Percentiles rank a stretch among this genome's conserved stretches.
These are phyloP conservation scores for Rhododendron henanense DNA, from an alignment of 148 eudicot species.

Conservation along the genomic window DNA sequence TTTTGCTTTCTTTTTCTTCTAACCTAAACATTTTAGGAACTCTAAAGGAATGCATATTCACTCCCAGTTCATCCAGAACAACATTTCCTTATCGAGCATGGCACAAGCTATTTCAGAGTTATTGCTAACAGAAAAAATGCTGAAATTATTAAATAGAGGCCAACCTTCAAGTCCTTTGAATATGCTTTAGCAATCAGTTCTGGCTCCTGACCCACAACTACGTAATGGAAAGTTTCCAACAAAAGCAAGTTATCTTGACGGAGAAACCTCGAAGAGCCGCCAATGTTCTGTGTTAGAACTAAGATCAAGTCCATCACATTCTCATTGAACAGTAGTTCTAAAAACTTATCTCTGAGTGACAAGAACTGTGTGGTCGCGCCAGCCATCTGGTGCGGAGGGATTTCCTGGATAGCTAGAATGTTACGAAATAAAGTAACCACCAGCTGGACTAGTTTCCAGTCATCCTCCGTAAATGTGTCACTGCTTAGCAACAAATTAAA, in stretches of 20 bases:
- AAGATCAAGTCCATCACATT: conserved; percentile 87
- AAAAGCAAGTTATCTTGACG: conserved; percentile 90
- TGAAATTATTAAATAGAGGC: conserved; percentile 16
- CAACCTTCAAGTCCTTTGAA: conserved; percentile 54
- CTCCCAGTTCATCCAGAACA: neutral
- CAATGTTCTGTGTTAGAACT: conserved; percentile 72
- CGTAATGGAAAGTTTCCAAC: conserved; percentile 65
- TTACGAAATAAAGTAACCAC: conserved; percentile 88
- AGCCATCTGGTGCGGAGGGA: conserved; percentile 60
- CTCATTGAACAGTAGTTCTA: conserved; percentile 73
- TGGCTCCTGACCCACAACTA: conserved; percentile 74
- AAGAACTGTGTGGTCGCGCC: conserved; percentile 58
- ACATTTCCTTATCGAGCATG: neutral
- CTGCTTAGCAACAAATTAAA: conserved; percentile 32
- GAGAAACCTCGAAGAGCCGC: conserved; percentile 59
- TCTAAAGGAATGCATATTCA: neutral
- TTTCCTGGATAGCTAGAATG: conserved; percentile 73
- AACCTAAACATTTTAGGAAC: neutral
- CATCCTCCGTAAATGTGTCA: conserved; percentile 82
- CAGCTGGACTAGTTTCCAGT: conserved; percentile 92
- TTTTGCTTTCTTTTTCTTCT: neutral
- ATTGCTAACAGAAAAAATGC: neutral
- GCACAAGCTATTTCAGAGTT: neutral
- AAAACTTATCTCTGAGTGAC: conserved; percentile 61
- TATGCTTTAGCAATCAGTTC: conserved; percentile 68